Conservation (phyloP, 2,329 filamentous ascomycete species). For the Ambrosiella beaveri region DNA sequence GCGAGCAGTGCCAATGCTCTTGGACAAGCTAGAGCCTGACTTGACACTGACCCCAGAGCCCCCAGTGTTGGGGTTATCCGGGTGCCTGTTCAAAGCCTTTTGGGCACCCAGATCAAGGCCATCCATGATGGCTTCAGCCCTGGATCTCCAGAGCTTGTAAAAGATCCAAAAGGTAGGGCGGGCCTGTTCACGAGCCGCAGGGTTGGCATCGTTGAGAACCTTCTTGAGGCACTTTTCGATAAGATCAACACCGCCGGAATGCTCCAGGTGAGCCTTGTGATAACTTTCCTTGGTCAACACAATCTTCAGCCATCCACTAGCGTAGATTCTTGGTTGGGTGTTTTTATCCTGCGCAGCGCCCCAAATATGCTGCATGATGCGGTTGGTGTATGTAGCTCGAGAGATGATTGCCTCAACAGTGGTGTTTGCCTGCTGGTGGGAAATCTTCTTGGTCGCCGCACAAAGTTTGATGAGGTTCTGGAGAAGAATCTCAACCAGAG, state of each 20-base stretch:
- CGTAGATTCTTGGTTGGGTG: slow-evolving; percentile 64
- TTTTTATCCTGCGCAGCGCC: slow-evolving; percentile 83
- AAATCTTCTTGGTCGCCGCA: slow-evolving; percentile 82
- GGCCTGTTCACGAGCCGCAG: slow-evolving; percentile 73
- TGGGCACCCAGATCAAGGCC: slow-evolving; percentile 63
- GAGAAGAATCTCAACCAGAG: slow-evolving; percentile 77
- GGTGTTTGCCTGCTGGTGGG: slow-evolving; percentile 62
- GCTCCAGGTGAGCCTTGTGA: slow-evolving; percentile 71
- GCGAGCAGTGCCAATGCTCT: slow-evolving; percentile 40
- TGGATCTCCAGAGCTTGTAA: slow-evolving; percentile 56
- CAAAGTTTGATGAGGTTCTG: slow-evolving; percentile 82
- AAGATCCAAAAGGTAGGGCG: slow-evolving; percentile 78
- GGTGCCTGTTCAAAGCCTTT: slow-evolving; percentile 64
- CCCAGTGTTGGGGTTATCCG: slow-evolving; percentile 59
- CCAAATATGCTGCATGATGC: slow-evolving; percentile 74
- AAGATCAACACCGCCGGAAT: slow-evolving; percentile 63
- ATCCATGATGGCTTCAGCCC: slow-evolving; percentile 61
- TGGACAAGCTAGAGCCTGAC: slow-evolving; percentile 43
- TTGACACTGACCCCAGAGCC: slow-evolving; percentile 30
- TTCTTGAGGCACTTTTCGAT: slow-evolving; percentile 82
- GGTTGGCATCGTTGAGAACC: slow-evolving; percentile 76
- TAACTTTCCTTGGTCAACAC: slow-evolving; percentile 58
- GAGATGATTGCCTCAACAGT: slow-evolving; percentile 69
- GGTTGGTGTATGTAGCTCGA: slow-evolving; percentile 60
- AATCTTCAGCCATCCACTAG: slow-evolving; percentile 68